phyloP scores from a whole-genome alignment of 2,329 filamentous ascomycete genomes.

The Fusarium tricinctum region DNA sequence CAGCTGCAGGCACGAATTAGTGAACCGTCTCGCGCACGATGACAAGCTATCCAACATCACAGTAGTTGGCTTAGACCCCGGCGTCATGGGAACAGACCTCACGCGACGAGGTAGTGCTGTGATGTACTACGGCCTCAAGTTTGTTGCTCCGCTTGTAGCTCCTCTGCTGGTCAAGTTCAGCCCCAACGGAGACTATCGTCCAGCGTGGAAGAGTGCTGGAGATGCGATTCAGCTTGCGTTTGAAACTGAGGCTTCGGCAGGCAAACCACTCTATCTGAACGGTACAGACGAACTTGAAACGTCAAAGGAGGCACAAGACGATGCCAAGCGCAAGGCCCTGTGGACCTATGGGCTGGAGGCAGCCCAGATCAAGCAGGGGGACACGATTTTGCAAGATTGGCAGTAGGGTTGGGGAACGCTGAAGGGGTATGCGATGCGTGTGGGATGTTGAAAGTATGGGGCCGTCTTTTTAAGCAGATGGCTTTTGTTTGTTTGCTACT shows the following conservation, averaged over 20 bases:
- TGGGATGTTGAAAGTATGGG: neutral
- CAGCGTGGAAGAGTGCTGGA: constrained; percentile 52
- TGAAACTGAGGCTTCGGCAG: constrained; percentile 47
- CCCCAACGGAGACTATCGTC: constrained; percentile 52
- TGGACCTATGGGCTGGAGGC: constrained; percentile 52
- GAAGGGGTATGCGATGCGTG: neutral
- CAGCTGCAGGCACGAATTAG: constrained; percentile 53
- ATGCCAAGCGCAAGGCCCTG: constrained; percentile 48
- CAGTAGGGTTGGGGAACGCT: constrained; percentile 24
- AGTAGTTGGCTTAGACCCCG: constrained; percentile 57
- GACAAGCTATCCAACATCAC: constrained; percentile 53
- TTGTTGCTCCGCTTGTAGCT: constrained; percentile 46
- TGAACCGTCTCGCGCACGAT: constrained; percentile 53
- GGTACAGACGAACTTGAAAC: constrained; percentile 51
- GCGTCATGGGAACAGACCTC: constrained; percentile 54
- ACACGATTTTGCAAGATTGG: constrained; percentile 50
- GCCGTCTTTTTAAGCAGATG: neutral
- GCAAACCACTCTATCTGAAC: constrained; percentile 54
- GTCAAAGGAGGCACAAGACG: constrained; percentile 51
- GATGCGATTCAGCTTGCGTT: constrained; percentile 54
- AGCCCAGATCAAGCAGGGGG: constrained; percentile 45
- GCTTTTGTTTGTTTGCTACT: neutral
- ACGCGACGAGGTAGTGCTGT: constrained; percentile 47
- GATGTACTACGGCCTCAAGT: constrained; percentile 43
- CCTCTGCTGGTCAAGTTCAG: constrained; percentile 43